A percentile compares a stretch with the other conserved stretches of the same genome.
phyloP scores from a whole-genome alignment of 805 yeast genomes.

The Kodamaea leandrae region DNA sequence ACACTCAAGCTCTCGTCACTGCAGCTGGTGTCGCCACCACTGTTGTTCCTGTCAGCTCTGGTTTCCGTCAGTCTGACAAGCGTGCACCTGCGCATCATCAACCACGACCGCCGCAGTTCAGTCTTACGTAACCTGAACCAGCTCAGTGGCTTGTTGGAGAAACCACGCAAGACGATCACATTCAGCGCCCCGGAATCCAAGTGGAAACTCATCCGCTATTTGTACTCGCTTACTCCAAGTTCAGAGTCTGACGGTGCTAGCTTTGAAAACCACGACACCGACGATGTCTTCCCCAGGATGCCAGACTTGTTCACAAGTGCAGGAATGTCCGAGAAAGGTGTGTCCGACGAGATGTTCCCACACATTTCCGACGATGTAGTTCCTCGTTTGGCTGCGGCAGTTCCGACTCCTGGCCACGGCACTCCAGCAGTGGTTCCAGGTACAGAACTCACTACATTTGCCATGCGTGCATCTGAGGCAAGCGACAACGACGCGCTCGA shows the following conservation, averaged over 20 bases:
- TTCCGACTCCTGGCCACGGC: background rate
- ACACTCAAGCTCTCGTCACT: constrained; percentile 1
- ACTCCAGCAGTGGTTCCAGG: constrained; percentile 2
- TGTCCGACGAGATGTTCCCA: background rate
- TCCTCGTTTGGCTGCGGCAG: background rate
- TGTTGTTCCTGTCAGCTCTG: constrained; percentile 4
- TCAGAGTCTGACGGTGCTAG: background rate
- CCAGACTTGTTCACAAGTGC: too few species aligned
- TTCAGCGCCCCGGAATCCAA: background rate
- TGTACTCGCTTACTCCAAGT: constrained; percentile 9
- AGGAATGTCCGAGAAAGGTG: background rate
- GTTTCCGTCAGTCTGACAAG: constrained; percentile 2
- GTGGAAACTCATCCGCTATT: background rate
- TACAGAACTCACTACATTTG: constrained; percentile 14
- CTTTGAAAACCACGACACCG: background rate
- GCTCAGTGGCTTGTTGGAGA: background rate
- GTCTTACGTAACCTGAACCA: background rate
- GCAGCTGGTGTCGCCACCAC: constrained; percentile 3
- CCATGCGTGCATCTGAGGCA: constrained; percentile 3
- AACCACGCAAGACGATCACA: background rate
- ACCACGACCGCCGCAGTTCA: background rate
- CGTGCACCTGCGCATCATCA: constrained; percentile 3
- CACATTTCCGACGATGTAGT: constrained; percentile 13
- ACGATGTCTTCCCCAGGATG: background rate
- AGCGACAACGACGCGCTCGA: constrained; percentile 8